Evolutionary conservation across 352 stramenopile genomes (phyloP), one percentile per base, ranked within the genome.

Genomic region (Pythium aphanidermatum): DNA sequence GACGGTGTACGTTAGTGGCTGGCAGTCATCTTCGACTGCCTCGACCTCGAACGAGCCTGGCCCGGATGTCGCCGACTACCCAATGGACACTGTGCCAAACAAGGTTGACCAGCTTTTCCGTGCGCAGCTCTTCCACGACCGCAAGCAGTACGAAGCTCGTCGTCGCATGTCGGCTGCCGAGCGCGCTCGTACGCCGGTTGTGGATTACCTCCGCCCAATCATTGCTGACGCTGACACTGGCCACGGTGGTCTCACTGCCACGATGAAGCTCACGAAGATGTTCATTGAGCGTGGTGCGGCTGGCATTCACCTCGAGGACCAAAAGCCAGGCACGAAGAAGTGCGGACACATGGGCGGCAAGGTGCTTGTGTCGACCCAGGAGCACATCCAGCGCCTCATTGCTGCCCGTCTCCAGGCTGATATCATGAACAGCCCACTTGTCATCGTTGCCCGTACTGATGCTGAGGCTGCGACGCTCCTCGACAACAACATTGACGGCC

Each of bases 291-390:
- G 91, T 44, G 96, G 96, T 16, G 96, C 95, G n/a, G 86, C 95
- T 5, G 96, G 95, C 43, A 95, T 99, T 46, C 96, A 99, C 78
- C 91, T 99, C 44, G 96, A 99, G 69, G 96, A 99, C 75, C 96
- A 99, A 75, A 97, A 98, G 68, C 92, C 95, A 5, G 95, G 96
- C 55, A 98, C 95, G 2, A 99, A 99, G 73, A 99, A 99, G 70
- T 99, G 96, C 63, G 96, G 96, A 30, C 96, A 99, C 76, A 98
- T 99, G 95, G 94, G 95, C 24, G 95, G 95, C 38, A 98, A 98
- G 72, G 95, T 99, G 37, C 78, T 99, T 10, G 95, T 99, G 17
- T 95, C 92, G 17, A 97, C 96, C 11, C 82, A 98, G 63, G 96
- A 99, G 73, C 95, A 99, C 70, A 92, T 97, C 60, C 91, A 98